Evolutionary conservation across 1,139 yeast genomes (phyloP).

Genomic region (Yamadazyma triangularis): DNA sequence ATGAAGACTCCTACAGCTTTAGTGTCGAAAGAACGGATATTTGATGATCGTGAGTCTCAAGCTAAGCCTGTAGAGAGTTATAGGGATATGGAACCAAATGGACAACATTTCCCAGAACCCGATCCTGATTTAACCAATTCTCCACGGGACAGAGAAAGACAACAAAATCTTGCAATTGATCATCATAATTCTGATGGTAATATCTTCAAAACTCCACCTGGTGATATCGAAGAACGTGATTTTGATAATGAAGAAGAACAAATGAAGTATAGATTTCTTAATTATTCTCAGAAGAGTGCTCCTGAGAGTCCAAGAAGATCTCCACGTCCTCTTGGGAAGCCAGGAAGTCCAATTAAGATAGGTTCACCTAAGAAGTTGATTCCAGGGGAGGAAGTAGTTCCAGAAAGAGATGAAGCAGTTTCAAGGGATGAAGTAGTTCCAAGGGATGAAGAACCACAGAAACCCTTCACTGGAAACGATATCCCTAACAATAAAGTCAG

Average conservation of each 20-base stretch:
- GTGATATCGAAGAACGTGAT: conserved; percentile 4
- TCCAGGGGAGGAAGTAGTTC: too few species aligned
- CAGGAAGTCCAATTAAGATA: conserved; percentile 32
- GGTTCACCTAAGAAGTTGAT: conserved; percentile 35
- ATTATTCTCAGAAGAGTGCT: not conserved
- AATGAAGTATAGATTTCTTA: not conserved
- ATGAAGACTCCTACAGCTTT: conserved; percentile 32
- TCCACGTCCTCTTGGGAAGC: not conserved
- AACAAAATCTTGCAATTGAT: too few species aligned
- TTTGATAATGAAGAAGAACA: conserved; percentile 3
- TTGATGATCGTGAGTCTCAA: conserved; percentile 25
- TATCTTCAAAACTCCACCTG: conserved; percentile 27
- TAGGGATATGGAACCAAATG: conserved; percentile 10
- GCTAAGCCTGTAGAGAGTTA: conserved; percentile 11
- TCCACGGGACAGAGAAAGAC: conserved; percentile 5
- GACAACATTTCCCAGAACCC: conserved; percentile 29
- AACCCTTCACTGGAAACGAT: too few species aligned
- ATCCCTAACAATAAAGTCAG: too few species aligned
- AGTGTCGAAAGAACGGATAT: conserved; percentile 31
- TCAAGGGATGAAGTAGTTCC: too few species aligned
- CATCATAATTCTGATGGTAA: conserved; percentile 5
- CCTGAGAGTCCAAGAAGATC: not conserved
- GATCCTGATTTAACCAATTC: conserved; percentile 28
- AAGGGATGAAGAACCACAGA: too few species aligned
- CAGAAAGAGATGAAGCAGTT: too few species aligned